Conservation (phyloP, 495 filamentous ascomycete species). For the Tuber magnatum region DNA sequence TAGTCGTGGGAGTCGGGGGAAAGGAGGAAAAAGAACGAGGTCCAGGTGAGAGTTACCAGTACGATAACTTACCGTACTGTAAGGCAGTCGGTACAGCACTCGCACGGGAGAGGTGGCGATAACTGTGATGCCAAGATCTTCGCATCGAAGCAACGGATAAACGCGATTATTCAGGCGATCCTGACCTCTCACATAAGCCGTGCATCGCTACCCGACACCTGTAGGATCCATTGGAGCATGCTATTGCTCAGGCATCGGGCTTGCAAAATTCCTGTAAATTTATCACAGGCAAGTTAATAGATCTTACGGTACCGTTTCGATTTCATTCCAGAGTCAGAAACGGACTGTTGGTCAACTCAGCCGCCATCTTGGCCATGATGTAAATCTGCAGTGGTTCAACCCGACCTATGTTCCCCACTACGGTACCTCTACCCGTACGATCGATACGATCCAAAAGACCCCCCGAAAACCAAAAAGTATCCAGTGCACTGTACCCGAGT, state of each 20-base stretch:
- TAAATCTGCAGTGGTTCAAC: neutral
- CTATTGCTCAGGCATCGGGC: neutral
- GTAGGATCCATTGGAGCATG: neutral
- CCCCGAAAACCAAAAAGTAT: neutral
- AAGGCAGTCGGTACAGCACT: neutral
- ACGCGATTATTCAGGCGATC: neutral
- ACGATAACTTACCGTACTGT: neutral
- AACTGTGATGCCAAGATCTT: slow-evolving; percentile 1
- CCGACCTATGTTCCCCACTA: neutral
- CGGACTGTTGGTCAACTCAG: neutral
- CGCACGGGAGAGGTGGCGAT: neutral
- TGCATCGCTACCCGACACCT: neutral
- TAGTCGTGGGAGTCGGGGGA: neutral
- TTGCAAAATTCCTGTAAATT: neutral
- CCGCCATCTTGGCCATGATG: neutral
- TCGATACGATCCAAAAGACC: neutral
- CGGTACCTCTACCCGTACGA: neutral
- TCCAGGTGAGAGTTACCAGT: neutral
- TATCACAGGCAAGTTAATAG: neutral
- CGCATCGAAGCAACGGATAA: neutral
- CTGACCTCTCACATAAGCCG: neutral
- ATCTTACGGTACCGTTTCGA: neutral
- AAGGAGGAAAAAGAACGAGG: neutral
- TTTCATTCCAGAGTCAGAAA: neutral
- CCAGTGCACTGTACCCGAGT: neutral